These are phyloP conservation scores for Cucurbita argyrosperma DNA, from an alignment of 306 rosid species.

Conservation along the genomic window DNA sequence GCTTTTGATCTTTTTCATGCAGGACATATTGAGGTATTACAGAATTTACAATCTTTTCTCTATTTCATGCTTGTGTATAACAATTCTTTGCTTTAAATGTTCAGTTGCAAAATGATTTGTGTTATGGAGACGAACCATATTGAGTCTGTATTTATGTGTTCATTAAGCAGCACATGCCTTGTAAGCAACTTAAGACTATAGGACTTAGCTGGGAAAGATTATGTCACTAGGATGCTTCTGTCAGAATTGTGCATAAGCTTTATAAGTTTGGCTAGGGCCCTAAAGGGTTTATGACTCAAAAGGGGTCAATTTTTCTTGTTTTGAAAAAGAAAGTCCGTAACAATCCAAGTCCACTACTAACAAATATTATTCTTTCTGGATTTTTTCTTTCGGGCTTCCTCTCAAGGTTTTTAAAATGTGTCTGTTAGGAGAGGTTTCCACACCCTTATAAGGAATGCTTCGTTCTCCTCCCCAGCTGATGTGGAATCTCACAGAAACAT, in stretches of 20 bases:
- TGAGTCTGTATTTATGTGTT: neutral
- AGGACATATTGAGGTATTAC: constrained; percentile 81
- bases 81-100: neutral
- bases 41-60: neutral
- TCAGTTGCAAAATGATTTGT: neutral
- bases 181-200: neutral
- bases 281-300: neutral
- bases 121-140: neutral
- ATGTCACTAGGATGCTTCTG: neutral
- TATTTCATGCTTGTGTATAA: neutral
- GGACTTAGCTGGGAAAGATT: neutral
- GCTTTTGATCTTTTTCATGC: constrained; percentile 99
- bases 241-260: neutral
- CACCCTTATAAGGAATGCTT: no score
- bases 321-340: neutral
- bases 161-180: neutral
- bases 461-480: no score
- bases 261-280: neutral
- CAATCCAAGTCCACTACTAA: no score
- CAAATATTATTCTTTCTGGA: no score
- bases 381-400: no score
- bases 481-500: neutral
- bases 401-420: no score
- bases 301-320: neutral
- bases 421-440: no score